phyloP scores from a whole-genome alignment of 768 basidiomycete genomes.

The Daedaleopsis nitida region DNA sequence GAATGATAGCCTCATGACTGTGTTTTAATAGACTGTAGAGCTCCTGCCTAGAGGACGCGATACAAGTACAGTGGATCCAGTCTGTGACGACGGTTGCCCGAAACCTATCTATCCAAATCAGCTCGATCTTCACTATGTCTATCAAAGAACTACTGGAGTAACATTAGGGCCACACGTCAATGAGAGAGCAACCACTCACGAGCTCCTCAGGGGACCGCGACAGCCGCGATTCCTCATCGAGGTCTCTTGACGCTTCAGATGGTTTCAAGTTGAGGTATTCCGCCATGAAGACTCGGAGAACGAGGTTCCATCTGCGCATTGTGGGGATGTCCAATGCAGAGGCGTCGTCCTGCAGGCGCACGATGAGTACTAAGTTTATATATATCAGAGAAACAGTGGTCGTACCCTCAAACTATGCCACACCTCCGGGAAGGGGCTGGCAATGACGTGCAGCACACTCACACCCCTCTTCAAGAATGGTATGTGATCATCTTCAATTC shows the following conservation, averaged over 20 bases:
- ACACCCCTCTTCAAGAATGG: conserved; percentile 88
- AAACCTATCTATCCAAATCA: no score
- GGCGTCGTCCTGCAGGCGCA: conserved; percentile 74
- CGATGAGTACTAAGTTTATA: conserved; percentile 5
- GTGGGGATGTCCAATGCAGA: conserved; percentile 82
- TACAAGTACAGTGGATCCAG: no score
- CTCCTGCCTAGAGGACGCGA: no score
- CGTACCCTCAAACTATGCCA: conserved; percentile 83
- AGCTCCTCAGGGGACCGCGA: conserved; percentile 22
- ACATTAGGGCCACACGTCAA: background rate
- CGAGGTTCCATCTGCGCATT: conserved; percentile 86
- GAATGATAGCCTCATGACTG: no score
- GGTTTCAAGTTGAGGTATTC: conserved; percentile 84
- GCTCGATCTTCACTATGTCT: no score
- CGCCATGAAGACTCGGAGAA: conserved; percentile 83
- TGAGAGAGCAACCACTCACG: conserved; percentile 20
- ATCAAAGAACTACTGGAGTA: conserved; percentile 6
- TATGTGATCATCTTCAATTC: conserved; percentile 91
- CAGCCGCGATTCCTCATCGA: background rate
- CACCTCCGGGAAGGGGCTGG: conserved; percentile 84
- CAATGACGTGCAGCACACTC: conserved; percentile 85
- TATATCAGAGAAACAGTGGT: conserved; percentile 7
- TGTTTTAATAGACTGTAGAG: no score
- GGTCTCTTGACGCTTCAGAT: conserved; percentile 19
- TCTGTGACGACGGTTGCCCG: no score